Evolutionary conservation across 2,329 filamentous ascomycete genomes (phyloP).

Genomic region (Neophaeococcomyces aloes): DNA sequence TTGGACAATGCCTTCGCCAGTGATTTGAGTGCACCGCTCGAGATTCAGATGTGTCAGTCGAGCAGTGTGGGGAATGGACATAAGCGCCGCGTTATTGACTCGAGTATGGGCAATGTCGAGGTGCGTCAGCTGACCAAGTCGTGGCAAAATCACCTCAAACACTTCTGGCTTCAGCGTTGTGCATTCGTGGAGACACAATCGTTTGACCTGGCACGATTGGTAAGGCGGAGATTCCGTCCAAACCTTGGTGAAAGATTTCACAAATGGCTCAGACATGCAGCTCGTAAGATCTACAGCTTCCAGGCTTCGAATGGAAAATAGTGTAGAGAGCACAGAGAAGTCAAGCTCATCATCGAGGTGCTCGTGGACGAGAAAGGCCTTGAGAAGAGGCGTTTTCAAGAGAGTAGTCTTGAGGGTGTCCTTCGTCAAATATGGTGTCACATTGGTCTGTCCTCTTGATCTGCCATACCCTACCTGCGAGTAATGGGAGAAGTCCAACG

Average conservation of each 20-base stretch:
- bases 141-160: constrained; percentile 61
- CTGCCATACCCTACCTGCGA: constrained; percentile 68
- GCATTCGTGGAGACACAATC: constrained; percentile 69
- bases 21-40: constrained; percentile 61
- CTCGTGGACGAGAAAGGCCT: constrained; percentile 71
- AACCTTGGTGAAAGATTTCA: constrained; percentile 51
- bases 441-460: constrained; percentile 61
- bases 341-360: constrained; percentile 68
- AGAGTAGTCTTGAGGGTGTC: constrained; percentile 63
- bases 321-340: constrained; percentile 55
- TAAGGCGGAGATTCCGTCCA: constrained; percentile 35
- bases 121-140: constrained; percentile 59
- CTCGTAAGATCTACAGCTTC: constrained; percentile 67
- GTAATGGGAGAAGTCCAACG: constrained; percentile 77
- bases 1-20: constrained; percentile 55
- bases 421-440: constrained; percentile 65
- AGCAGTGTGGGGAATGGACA: constrained; percentile 60
- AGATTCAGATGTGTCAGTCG: constrained; percentile 67
- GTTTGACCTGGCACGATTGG: constrained; percentile 46
- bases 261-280: constrained; percentile 59
- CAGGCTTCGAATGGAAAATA: constrained; percentile 56
- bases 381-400: constrained; percentile 59
- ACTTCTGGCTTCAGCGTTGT: constrained; percentile 56
- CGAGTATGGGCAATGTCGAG: constrained; percentile 70
- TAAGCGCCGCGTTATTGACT: constrained; percentile 60